These are phyloP conservation scores for Penicillium brasilianum DNA, from an alignment of 2,329 filamentous ascomycete species.

Conservation along the genomic window DNA sequence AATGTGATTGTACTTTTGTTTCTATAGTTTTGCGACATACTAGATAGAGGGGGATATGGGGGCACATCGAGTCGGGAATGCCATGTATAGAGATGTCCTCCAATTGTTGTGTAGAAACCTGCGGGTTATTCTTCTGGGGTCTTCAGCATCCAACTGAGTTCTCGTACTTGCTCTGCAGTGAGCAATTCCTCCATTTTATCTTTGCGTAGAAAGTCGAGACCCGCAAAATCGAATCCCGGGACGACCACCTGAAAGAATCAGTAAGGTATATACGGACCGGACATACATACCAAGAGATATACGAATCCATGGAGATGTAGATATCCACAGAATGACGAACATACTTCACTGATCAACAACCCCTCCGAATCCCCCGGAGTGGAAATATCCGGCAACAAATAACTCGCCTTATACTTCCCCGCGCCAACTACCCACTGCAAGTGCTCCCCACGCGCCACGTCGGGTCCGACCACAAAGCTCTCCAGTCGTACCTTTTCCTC, in stretches of 20 bases:
- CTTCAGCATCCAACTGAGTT: slow-evolving; percentile 49
- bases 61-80: slow-evolving; percentile 13
- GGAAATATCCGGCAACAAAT: slow-evolving; percentile 56
- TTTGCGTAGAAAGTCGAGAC: slow-evolving; percentile 68
- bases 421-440: slow-evolving; percentile 73
- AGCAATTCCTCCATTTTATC: slow-evolving; percentile 60
- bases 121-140: background rate
- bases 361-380: background rate
- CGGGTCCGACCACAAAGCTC: slow-evolving; percentile 65
- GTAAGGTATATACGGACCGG: slow-evolving; percentile 16
- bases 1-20: background rate
- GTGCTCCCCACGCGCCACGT: slow-evolving; percentile 63
- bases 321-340: background rate
- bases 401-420: slow-evolving; percentile 69
- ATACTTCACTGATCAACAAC: background rate
- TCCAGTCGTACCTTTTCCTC: slow-evolving; percentile 59
- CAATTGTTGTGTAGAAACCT: no score
- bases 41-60: slow-evolving; percentile 11
- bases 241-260: slow-evolving; percentile 46
- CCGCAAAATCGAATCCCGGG: slow-evolving; percentile 69
- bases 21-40: slow-evolving; percentile 7
- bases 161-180: slow-evolving; percentile 54
- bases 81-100: slow-evolving; percentile 7
- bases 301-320: background rate
- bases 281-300: background rate